Base-by-base conservation (phyloP, 2,329 filamentous ascomycete genomes). In the Hymenoscyphus repandus region DNA sequence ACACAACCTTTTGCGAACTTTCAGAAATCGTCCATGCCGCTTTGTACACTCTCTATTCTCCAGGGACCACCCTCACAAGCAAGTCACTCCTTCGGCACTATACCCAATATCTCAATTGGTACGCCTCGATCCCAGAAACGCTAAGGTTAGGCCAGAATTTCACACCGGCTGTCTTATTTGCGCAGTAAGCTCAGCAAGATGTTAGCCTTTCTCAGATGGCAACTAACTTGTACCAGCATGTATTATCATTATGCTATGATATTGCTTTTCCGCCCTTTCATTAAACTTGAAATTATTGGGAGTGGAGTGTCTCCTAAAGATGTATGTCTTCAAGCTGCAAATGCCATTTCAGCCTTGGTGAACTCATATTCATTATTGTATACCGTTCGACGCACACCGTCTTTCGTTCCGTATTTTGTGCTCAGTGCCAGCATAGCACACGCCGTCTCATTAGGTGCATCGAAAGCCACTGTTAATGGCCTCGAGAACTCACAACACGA, bases 11-110 rank as follows among this genome's bases (percentile, higher is more conserved):
- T 58, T 86, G 83, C 62, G 81, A 85, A 61, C 74, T 90, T 45
- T 88, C 83, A 55, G 85, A 89, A 67, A 77, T 90, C 1, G 81
- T 88, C 1, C 86, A 88, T 64, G 78, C 86, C 71, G 66, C 53
- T n/a, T 34, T 60, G 18, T 65, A 63, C 62, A 77, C 86, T 36
- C 76, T 89, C n/a, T 86, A 88, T 62, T 83, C 85, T 3, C 86
- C 86, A 0, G 81, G 79, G 12, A 76, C 78, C 49, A 79, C 79
- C 5, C 72, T 89, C 40, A 86, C 80, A 0, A 82, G 82, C 56
- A 75, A 77, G 36, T 78, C 80, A 36, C 70, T 90, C 1, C 70
- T 88, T 7, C 75, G 73, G 43, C 79, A 80, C 22, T 88, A 90
- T 57, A 80, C 77, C 0, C 77, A 83, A 58, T 90, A 87, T 58